Evolutionary conservation across 306 rosid genomes (phyloP).

Genomic region (Carpinus fangiana): DNA sequence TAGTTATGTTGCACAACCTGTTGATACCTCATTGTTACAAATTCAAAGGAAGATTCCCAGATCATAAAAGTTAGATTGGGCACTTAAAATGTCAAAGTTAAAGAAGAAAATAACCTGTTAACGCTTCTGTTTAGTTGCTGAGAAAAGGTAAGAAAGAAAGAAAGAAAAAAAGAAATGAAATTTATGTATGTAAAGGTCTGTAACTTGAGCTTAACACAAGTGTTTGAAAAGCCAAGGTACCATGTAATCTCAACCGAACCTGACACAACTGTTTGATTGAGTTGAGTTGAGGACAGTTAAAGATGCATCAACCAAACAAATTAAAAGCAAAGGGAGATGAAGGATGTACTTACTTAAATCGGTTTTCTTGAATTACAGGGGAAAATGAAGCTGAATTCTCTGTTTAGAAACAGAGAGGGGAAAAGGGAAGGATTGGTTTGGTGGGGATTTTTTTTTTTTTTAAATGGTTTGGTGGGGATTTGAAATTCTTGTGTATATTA

Average conservation of each 20-base stretch:
- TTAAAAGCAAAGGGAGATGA: neutral
- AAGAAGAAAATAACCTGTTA: neutral
- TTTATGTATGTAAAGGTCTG: neutral
- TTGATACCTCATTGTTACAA: neutral
- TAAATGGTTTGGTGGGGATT: no score
- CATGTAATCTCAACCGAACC: neutral
- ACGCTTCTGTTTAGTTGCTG: neutral
- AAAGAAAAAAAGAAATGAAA: neutral
- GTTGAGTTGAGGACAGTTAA: no score
- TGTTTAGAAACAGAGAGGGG: neutral
- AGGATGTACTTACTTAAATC: neutral
- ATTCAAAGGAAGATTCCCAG: slow-evolving; percentile 8
- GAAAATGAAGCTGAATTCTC: neutral
- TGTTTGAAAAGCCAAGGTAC: neutral
- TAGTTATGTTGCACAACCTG: neutral
- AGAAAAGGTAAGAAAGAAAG: neutral
- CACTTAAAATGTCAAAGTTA: neutral
- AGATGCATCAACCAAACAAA: neutral
- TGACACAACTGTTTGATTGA: neutral
- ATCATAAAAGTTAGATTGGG: neutral
- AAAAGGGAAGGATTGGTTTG: neutral
- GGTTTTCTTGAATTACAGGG: slow-evolving; percentile 7
- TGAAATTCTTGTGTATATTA: neutral
- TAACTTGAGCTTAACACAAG: neutral
- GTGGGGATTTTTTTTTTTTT: no score